These are phyloP conservation scores for Salix purpurea DNA, from an alignment of 345 rosid species.

Conservation along the genomic window DNA sequence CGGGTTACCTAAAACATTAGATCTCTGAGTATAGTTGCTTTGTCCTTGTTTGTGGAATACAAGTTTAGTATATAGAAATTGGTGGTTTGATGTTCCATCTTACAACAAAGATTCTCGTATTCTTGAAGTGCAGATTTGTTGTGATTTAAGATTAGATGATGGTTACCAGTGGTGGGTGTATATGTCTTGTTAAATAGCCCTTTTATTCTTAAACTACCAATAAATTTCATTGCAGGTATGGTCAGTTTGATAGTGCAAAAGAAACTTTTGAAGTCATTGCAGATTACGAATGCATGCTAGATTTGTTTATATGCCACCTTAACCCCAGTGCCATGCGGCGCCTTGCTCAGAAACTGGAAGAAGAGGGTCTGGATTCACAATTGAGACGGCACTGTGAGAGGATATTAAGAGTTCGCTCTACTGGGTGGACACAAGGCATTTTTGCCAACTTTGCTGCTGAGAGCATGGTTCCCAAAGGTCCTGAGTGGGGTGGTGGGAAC, in stretches of 20 bases:
- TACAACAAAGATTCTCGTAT: not conserved
- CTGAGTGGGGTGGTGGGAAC: constrained; percentile 99
- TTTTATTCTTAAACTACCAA: constrained; percentile 7
- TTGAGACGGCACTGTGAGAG: constrained; percentile 88
- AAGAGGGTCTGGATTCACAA: constrained; percentile 80
- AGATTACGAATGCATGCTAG: constrained; percentile 92
- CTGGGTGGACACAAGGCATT: constrained; percentile 98
- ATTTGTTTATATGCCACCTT: constrained; percentile 94
- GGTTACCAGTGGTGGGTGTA: not conserved
- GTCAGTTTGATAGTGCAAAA: constrained; percentile 92
- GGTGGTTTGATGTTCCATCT: not conserved
- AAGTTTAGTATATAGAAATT: not conserved
- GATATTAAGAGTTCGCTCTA: constrained; percentile 83
- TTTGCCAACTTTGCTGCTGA: constrained; percentile 99
- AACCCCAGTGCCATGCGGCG: constrained; percentile 98
- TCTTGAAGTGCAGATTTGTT: not conserved
- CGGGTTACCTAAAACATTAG: not conserved
- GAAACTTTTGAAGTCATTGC: constrained; percentile 96
- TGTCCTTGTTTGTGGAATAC: not conserved
- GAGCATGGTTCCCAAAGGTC: constrained; percentile 96
- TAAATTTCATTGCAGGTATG: constrained; percentile 62
- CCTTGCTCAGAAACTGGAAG: constrained; percentile 94
- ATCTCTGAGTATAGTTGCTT: not conserved
- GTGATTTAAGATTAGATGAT: not conserved
- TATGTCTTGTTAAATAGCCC: not conserved